Evolutionary conservation across 495 filamentous ascomycete species (phyloP), one percentile per base, ranked within the genome.

Genomic region (Melanomma pulvis-pyrius): DNA sequence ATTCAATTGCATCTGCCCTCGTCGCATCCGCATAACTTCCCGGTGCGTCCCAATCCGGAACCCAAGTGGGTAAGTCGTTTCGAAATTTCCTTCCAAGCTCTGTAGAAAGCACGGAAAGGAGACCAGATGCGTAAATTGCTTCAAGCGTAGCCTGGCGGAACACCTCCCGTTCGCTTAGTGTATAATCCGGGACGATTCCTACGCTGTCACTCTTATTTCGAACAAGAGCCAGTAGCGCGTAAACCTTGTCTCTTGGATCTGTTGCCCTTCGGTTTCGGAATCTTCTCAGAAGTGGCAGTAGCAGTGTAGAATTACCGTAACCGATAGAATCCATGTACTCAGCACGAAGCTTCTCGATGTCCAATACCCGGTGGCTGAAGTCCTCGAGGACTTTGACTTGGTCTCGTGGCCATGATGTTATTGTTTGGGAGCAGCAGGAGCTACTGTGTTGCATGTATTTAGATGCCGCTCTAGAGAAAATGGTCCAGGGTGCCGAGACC

Each of bases 191-290:
- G 22, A 28, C 5, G 7, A 60, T 7, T 25, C 5, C 8, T 28
- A 9, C 7, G n/a, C 32, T 4, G 36, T 21, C 32, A 41, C 13
- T 12, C 26, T 21, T 21, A 11, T 25, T 13, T 6, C 29, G 22
- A 12, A 11, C 19, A 8, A 25, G 19, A 54, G 8, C 19, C 4
- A 54, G 19, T 26, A 30, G 50, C 4, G 50, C 50, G 28, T 49
- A 61, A 5, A 61, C 58, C 41, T 61, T 61, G 28, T 61, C 58
- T 8, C 58, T 9, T 19, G 39, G 58, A 50, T 61, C 58, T 19
- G 15, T 22, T n/a, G 58, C 36, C 29, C 50, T 61, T n/a, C 58
- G n/a, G 28, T 30, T 26, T 6, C 41, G 46, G 22, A 49, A 61
- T 26, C 25, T 29, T 50, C 26, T 36, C 8, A 61, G 39, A 6